These are phyloP conservation scores for Rosa multiflora DNA, from an alignment of 306 rosid genomes.

Conservation along the genomic window DNA sequence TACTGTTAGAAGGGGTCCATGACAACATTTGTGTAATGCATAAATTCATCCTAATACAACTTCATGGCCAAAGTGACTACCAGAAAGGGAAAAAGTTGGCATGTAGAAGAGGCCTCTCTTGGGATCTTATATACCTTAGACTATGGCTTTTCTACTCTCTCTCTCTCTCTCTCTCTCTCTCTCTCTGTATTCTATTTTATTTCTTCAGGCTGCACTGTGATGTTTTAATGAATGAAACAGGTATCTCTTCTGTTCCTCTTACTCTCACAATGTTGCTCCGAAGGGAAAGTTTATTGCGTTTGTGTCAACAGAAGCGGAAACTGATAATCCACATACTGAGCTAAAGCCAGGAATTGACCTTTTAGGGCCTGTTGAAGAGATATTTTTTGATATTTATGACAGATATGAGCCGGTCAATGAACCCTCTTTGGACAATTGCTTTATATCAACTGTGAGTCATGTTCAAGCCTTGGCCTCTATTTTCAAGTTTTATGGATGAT, in stretches of 20 bases:
- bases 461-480: background rate
- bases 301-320: constrained; percentile 96
- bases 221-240: constrained; percentile 40
- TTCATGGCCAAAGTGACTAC: background rate
- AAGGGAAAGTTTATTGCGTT: constrained; percentile 93
- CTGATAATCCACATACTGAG: constrained; percentile 77
- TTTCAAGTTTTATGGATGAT: background rate
- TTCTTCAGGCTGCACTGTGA: background rate
- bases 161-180: background rate
- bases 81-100: background rate
- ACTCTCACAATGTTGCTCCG: constrained; percentile 97
- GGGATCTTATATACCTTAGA: background rate
- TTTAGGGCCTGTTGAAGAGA: constrained; percentile 88
- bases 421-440: constrained; percentile 87
- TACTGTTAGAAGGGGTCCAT: background rate
- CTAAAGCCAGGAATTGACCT: constrained; percentile 93
- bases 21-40: background rate
- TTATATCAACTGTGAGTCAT: constrained; percentile 73
- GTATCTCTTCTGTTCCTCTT: constrained; percentile 96
- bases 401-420: constrained; percentile 92
- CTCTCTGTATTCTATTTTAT: background rate
- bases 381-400: constrained; percentile 82
- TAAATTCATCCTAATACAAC: background rate
- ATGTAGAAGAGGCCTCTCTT: background rate
- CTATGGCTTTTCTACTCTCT: background rate